Evolutionary conservation across 768 basidiomycete species (phyloP), one percentile per base, ranked within the genome.

Genomic region (Zangia roseola): DNA sequence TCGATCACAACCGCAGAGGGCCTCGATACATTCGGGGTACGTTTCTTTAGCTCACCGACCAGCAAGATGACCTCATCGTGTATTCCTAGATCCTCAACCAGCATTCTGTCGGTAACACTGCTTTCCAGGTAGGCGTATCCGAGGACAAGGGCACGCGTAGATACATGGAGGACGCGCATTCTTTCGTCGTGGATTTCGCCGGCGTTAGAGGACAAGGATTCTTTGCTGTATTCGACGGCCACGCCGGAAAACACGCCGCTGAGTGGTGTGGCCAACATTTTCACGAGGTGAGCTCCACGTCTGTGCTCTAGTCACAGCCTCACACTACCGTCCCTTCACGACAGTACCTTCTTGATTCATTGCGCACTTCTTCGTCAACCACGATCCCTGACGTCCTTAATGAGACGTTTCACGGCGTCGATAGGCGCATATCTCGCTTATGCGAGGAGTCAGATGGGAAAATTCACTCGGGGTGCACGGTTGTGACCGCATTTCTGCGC

Each of bases 181-280:
- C 93, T 20, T 97, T 97, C 62, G 84, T 98, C 50, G 88, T 94
- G 53, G 94, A 98, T 65, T 99, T 90, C 67, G 93, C 84, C 31
- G 82, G 84, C 30, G 76, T 98, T 17, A 82, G 87, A 37, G 97
- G 97, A 0, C 97, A 99, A 66, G 97, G 94, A 8, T 98, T 97
- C 76, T 98, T 95, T 67, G 95, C 95, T 6, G 84, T 99, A 38
- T 99, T 98, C 60, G 97, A 99, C 60, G 97, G 97, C 3, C 97
- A 99, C 66, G 97, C 97, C 1, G 97, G 97, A 16, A 98, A 95
- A 67, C 91, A 97, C 61, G 94, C 95, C 28, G 97, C 97, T 23
- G 97, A 99, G 68, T 98, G 95, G 94, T 98, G 97, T 69, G 97
- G 97, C 36, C 76, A 80, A 58, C 85, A 98, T 67, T 99, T 99